Evolutionary conservation across 345 rosid species (phyloP), one percentile per base, ranked within the genome.

Genomic region (Bruguiera sexangula): DNA sequence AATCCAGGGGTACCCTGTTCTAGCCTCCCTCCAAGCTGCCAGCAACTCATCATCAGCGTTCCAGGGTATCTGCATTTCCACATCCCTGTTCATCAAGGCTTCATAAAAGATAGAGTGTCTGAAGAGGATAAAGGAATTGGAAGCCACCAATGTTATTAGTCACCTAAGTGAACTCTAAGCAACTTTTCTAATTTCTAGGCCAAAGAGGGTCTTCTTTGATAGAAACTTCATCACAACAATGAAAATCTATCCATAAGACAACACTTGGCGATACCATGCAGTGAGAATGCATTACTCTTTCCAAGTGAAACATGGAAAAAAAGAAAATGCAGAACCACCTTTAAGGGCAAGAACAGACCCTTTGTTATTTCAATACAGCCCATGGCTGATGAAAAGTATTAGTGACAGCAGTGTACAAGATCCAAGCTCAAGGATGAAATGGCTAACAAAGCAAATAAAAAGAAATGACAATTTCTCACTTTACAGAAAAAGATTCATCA

Each of bases 1-100:
- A 75, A 94, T 94, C 98, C 98, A 94, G 72, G 98, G 98, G 68
- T 84, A 91, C 66, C 96, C 97, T 48, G 97, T 91, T 77, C 87
- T 87, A 68, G 91, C 93, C 22, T 88, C 97, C 69, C 95, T 89
- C 98, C 98, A 94, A 79, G 98, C 91, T 54, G 79, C 78, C 59
- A 94, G 81, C 69, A 91, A 79, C 60, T 81, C 85, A 62, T 84
- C 85, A 61, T 91, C 89, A 60, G 84, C 85, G 22, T 72, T 84
- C 98, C 98, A 94, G 34, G 98, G 98, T 74, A 94, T 94, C 98
- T 94, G 79, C n/a, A 73, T 53, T 63, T 50, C 68, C 69, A 71
- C 6, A 8, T 69, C 69, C 65, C 30, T 62, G 30, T 62, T 29
- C 37, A 62, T 62, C 65, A 60, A 59, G 54, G 54, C 34, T 34